phyloP scores from a whole-genome alignment of 768 basidiomycete species.

The Omphalotus guepiniiformis region DNA sequence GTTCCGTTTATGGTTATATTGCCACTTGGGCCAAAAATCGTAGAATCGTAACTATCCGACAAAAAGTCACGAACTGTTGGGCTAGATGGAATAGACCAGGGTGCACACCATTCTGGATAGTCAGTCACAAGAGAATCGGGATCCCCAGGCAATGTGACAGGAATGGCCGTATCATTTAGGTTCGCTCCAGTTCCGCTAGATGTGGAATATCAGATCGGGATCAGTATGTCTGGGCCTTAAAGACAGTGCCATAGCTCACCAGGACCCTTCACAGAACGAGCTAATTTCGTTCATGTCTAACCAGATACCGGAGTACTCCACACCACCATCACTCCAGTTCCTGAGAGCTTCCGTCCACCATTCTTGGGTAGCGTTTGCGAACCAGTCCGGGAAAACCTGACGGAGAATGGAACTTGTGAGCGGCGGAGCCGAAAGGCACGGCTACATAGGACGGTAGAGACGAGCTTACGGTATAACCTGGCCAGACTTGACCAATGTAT shows the following conservation, averaged over 20 bases:
- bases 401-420: too few relatives aligned
- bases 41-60: conserved; percentile 56
- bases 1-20: conserved; percentile 71
- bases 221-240: conserved; percentile 1
- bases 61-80: background rate
- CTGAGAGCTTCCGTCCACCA: conserved; percentile 61
- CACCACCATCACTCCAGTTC: conserved; percentile 49
- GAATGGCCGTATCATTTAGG: conserved; percentile 47
- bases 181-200: conserved; percentile 54
- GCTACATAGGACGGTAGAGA: background rate
- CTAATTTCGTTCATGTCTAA: conserved; percentile 65
- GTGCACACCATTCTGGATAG: conserved; percentile 65
- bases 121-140: conserved; percentile 48
- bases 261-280: conserved; percentile 63
- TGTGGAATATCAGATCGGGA: background rate
- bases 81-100: background rate
- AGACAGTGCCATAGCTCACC: conserved; percentile 27
- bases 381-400: conserved; percentile 62
- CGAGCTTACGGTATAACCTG: conserved; percentile 57
- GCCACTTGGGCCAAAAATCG: conserved; percentile 62
- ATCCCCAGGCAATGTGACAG: conserved; percentile 55
- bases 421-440: too few relatives aligned
- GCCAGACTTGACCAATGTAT: conserved; percentile 76
- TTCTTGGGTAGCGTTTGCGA: conserved; percentile 42
- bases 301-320: conserved; percentile 68